These are phyloP conservation scores for Rhizopogon roseolus DNA, from an alignment of 768 basidiomycete genomes.

Conservation along the genomic window DNA sequence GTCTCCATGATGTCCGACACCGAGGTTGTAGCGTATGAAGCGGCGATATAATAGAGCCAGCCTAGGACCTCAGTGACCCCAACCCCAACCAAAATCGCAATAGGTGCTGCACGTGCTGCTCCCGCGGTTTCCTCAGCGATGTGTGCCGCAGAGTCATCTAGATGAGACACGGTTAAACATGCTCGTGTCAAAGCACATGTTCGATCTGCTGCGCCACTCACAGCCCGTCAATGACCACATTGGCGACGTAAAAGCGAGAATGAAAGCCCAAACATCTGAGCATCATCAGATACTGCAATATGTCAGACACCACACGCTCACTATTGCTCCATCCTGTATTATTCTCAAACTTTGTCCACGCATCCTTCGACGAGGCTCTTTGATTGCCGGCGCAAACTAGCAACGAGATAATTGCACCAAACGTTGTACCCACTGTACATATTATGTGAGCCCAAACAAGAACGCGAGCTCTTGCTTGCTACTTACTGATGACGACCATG, in stretches of 20 bases:
- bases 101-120: constrained; percentile 38
- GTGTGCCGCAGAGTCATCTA: constrained; percentile 45
- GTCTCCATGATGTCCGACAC: constrained; percentile 29
- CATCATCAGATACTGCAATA: neutral
- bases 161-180: neutral
- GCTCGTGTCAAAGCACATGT: neutral
- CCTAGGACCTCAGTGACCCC: constrained; percentile 35
- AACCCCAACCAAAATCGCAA: constrained; percentile 41
- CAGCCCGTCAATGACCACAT: constrained; percentile 23
- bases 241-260: constrained; percentile 19
- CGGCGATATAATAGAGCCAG: constrained; percentile 37
- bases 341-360: constrained; percentile 21
- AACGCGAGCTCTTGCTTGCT: too few relatives aligned
- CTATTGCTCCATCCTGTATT: constrained; percentile 19
- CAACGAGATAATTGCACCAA: constrained; percentile 12
- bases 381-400: constrained; percentile 13
- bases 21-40: constrained; percentile 38
- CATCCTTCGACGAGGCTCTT: constrained; percentile 11
- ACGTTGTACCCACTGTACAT: constrained; percentile 13
- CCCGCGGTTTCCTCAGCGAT: constrained; percentile 42
- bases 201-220: neutral
- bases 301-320: neutral
- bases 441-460: neutral
- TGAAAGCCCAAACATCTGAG: constrained; percentile 19
- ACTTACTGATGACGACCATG: constrained; percentile 14